Evolutionary conservation across 306 rosid species (phyloP).

Genomic region (Quercus wislizeni): DNA sequence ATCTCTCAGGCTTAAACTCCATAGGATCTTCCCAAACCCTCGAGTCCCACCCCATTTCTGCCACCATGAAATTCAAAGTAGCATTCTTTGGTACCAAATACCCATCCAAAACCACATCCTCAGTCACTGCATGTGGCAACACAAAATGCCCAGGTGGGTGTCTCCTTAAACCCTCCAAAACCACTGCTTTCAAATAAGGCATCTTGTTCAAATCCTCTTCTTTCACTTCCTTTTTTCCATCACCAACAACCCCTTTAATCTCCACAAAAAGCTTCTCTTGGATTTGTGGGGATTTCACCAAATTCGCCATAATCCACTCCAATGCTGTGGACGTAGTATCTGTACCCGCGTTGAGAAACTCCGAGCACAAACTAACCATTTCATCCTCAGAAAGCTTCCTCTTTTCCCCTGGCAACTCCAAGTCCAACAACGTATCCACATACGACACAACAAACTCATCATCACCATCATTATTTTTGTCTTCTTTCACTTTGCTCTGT

Average conservation of each 20-base stretch:
- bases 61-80: too few relatives aligned
- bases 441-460: background rate
- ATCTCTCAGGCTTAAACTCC: too few relatives aligned
- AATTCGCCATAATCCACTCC: background rate
- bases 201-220: too few relatives aligned
- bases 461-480: background rate
- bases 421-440: conserved; percentile 1
- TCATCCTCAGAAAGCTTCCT: background rate
- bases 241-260: background rate
- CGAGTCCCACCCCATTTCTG: too few relatives aligned
- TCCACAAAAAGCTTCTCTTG: background rate
- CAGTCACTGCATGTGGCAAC: too few relatives aligned
- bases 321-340: background rate
- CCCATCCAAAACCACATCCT: too few relatives aligned
- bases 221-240: too few relatives aligned
- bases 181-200: too few relatives aligned
- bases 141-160: too few relatives aligned
- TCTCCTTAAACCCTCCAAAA: too few relatives aligned
- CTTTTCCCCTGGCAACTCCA: background rate
- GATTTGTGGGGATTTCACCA: background rate
- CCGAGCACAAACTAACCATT: background rate
- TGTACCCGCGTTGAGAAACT: background rate
- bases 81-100: too few relatives aligned
- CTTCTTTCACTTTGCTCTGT: background rate
- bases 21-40: too few relatives aligned